These are phyloP conservation scores for Scedosporium dehoogii DNA, from an alignment of 2,329 filamentous ascomycete species.

Conservation along the genomic window DNA sequence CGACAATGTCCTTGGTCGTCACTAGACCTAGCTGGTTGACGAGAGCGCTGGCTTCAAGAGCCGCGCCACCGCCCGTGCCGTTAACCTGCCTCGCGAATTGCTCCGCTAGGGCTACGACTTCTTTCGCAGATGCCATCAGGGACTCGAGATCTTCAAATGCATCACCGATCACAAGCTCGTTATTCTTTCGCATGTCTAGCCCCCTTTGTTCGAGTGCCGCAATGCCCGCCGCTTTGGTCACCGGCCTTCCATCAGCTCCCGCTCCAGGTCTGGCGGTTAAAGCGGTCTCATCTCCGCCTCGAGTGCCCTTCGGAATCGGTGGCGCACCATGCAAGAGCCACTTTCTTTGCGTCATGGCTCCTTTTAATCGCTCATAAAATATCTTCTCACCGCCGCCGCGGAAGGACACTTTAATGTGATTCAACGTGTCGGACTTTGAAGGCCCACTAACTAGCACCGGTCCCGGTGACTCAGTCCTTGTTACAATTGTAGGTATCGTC, in stretches of 20 bases:
- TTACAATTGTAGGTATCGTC: slow-evolving; percentile 24
- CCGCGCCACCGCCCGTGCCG: slow-evolving; percentile 46
- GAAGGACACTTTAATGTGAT: slow-evolving; percentile 86
- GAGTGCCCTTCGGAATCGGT: slow-evolving; percentile 61
- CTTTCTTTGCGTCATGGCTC: slow-evolving; percentile 82
- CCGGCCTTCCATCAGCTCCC: slow-evolving; percentile 10
- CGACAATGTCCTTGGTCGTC: slow-evolving; percentile 92
- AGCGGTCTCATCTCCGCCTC: slow-evolving; percentile 24
- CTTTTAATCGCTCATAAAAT: slow-evolving; percentile 82
- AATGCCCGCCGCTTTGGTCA: slow-evolving; percentile 67
- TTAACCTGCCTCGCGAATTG: slow-evolving; percentile 64
- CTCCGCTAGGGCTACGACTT: slow-evolving; percentile 88
- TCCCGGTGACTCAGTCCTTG: slow-evolving; percentile 66
- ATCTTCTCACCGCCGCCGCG: slow-evolving; percentile 80
- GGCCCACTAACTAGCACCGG: slow-evolving; percentile 44
- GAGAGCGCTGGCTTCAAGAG: slow-evolving; percentile 61
- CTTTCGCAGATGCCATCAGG: slow-evolving; percentile 93
- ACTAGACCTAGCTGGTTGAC: slow-evolving; percentile 69
- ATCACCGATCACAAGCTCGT: slow-evolving; percentile 82
- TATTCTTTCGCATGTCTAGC: slow-evolving; percentile 78
- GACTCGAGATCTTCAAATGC: slow-evolving; percentile 96
- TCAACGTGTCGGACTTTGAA: slow-evolving; percentile 45
- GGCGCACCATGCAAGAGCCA: slow-evolving; percentile 90
- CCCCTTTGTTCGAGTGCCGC: slow-evolving; percentile 84
- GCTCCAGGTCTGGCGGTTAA: slow-evolving; percentile 11